Evolutionary conservation across 345 rosid genomes (phyloP), one percentile per base, ranked within the genome.

Genomic region (Euphorbia lathyris): DNA sequence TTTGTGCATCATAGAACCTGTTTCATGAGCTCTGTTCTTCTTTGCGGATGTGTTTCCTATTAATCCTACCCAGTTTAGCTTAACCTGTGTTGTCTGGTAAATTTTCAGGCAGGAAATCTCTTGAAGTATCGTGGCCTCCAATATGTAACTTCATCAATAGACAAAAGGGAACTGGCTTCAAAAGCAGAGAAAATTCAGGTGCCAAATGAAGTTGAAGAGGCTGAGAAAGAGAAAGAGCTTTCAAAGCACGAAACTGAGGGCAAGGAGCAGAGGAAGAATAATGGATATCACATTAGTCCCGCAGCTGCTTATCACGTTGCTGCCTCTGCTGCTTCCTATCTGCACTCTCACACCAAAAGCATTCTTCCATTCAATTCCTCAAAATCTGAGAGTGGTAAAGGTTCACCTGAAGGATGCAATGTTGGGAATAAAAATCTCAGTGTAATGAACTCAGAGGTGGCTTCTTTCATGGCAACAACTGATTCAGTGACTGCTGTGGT

Each of bases 401-500:
- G 79, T 59, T 53, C 64, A 1, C 63, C 32, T 20, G 67, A 74
- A 43, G 58, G 59, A 52, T 50, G 56, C 43, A 66, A n/a, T 67
- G 65, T 74, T 62, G 72, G 40, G 71, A 71, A 51, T 45, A 75
- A 80, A 32, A 65, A 67, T 53, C 23, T 73, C 73, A 76, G 77
- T 52, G 45, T 47, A 16, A 78, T 85, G 75, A 74, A 83, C 63
- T 63, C 85, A 0, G 86, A 91, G 32, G 78, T 77, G 80, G 87
- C 86, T 16, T 88, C 93, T 77, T 63, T 96, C 16, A 78, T 89
- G 83, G 96, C 96, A 25, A 89, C 99, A 43, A 90, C 97, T 19
- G 98, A 96, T 80, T 92, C 99, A 5, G 90, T 96, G 75, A 92
- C 99, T 1, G 94, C 99, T 0, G 98, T 96, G 57, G 98, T 96